Evolutionary conservation across 495 filamentous ascomycete species (phyloP), one percentile per base, ranked within the genome.

Genomic region (Penicillium angulare): DNA sequence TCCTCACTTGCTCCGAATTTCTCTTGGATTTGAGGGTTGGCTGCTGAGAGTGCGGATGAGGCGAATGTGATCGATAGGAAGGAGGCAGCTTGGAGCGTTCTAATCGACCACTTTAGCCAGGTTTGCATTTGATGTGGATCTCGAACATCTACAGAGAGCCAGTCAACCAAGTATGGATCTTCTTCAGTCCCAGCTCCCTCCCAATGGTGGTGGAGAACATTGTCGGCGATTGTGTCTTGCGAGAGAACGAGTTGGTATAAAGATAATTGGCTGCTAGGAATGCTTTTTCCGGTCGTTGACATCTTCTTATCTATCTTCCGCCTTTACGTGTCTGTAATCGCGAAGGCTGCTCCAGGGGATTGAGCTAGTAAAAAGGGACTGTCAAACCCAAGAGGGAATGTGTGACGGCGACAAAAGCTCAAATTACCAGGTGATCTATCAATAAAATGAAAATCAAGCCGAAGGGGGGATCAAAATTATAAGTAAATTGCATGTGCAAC

Each of bases 21-120:
- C 7, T 39, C 33, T 36, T 78, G 67, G 35, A 86, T 74, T 43
- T 82, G 69, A 7, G 43, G 64, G 62, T 84, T 65, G 39, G 84
- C 85, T 7, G 83, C 82, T 31, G 82, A 64, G 53, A 81, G 86
- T 7, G 84, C 81, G 8, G 84, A 83, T 16, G 80, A 84, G 20
- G 80, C 81, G 35, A 88, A 85, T 17, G 86, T 74, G 12, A 88
- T 82, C 13, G 79, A 76, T 15, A 88, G 73, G 2, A 82, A 83
- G 17, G 80, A 75, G 5, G 82, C 41, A 7, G 85, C 82, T 46
- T 80, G 74, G 29, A 82, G 52, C 16, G 77, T 34, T 5, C 80
- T 81, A 50, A 84, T 79, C 34, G 62, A 56, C 85, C 84, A 87
- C 65, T 87, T 87, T 47, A 74, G 74, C 41, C 52, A 55, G 2